Percentiles rank a stretch among this genome's conserved stretches.
Conservation (phyloP, 352 stramenopile species). For the Globisporangium heterothallicum region DNA sequence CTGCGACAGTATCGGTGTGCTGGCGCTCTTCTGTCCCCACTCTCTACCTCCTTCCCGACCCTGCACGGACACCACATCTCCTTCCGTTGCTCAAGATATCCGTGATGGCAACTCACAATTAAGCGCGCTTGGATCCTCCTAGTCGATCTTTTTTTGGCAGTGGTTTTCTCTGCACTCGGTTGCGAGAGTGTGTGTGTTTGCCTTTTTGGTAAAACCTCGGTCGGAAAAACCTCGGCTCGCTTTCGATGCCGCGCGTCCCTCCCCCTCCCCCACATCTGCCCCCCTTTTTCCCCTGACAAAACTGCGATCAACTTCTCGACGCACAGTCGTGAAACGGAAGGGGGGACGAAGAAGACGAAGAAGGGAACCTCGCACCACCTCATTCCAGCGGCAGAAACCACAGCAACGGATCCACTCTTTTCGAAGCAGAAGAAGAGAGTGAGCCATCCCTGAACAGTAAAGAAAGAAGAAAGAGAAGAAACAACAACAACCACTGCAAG, state of each 20-base stretch:
- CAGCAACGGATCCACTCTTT: slow-evolving; percentile 3
- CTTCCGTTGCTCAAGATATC: no score
- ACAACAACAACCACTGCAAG: slow-evolving; percentile 1
- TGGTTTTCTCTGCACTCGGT: no score
- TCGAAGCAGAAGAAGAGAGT: not conserved
- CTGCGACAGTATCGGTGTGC: no score
- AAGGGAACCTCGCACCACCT: slow-evolving; percentile 1
- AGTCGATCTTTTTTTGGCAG: slow-evolving; percentile 14
- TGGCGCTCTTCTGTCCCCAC: not conserved
- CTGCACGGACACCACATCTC: no score
- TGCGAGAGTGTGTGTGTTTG: slow-evolving; percentile 11
- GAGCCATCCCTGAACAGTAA: not conserved
- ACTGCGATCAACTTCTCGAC: slow-evolving; percentile 16
- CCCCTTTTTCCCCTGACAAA: not conserved
- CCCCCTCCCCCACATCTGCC: slow-evolving; percentile 3
- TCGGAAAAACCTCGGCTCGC: not conserved
- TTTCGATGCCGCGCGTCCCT: slow-evolving; percentile 6
- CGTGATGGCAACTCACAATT: no score
- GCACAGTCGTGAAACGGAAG: slow-evolving; percentile 77
- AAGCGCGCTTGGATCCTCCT: slow-evolving; percentile 19
- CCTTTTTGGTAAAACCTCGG: slow-evolving; percentile 20
- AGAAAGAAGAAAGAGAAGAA: slow-evolving; percentile 6
- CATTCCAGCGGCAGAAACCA: slow-evolving; percentile 1
- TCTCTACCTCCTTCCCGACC: no score
- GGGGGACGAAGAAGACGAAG: slow-evolving; percentile 27